Evolutionary conservation across 176 grass and related monocot genomes (phyloP), one percentile per base, ranked within the genome.

Genomic region (Bolboschoenus planiculmis): DNA sequence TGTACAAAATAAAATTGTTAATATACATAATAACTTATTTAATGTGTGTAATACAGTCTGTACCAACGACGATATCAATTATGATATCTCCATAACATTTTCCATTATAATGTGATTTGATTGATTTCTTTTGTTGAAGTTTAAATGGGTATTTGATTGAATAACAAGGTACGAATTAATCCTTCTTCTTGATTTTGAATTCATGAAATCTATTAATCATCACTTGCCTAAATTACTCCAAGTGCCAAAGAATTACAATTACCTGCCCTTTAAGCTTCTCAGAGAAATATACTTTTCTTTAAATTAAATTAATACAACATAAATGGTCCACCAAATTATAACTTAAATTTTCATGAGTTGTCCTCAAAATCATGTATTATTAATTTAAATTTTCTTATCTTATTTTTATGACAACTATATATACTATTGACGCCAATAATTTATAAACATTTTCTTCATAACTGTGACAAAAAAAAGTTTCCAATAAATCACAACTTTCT

Each of bases 261-360:
- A 64, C n/a, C 79, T 82, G 8, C 24, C 39, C 79, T 82, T 36
- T 46, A 82, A 82, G 58, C 36, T 65, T 82, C 79, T 47, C 37
- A 82, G 55, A 62, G 21, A 81, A 81, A 65, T 82, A 82, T 82
- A 47, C 79, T 64, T 82, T 82, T 43, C 56, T 82, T 80, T 80
- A 8, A 24, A 23, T 26, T 42, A 37, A 37, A 57, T 59, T 39
- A 60, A 58, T 80, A 60, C 78, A 16, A 9, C 40, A 64, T 64
- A 82, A 65, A 65, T 57, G 33, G 0, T 13, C 53, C 53, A 60
- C 50, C 78, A 59, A 60, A 18, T 50, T 50, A 14, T 4, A 59
- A 59, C 10, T 58, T 21, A 59, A 5, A 56, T 79, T 79, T 79
- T 33, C 11, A 15, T 5, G 10, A 27, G 4, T 44, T 16, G 10